Conservation (phyloP, 345 rosid genomes). For the Hibiscus tridactylites region DNA sequence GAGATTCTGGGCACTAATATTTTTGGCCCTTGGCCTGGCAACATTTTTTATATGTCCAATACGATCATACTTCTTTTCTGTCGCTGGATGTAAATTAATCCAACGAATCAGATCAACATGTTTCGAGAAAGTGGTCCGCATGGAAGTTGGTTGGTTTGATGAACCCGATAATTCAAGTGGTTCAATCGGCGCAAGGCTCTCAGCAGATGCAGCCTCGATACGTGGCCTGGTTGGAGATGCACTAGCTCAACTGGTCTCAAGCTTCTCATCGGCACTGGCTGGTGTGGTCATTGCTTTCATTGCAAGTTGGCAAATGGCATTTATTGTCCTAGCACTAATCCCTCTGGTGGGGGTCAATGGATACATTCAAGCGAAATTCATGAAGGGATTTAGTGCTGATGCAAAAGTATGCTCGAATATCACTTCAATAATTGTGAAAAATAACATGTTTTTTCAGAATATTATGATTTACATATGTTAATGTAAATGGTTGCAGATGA, state of each 20-base stretch:
- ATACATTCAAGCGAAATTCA: slow-evolving; percentile 47
- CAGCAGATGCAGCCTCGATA: slow-evolving; percentile 70
- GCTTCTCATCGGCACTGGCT: slow-evolving; percentile 42
- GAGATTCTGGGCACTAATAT: slow-evolving; percentile 60
- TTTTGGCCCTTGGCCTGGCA: slow-evolving; percentile 50
- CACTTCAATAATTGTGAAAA: neutral
- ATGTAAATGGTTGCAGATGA: slow-evolving; percentile 35
- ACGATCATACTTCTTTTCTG: slow-evolving; percentile 47
- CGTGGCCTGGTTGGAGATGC: slow-evolving; percentile 78
- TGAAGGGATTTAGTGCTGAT: slow-evolving; percentile 76
- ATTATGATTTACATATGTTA: neutral
- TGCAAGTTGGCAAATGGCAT: slow-evolving; percentile 62
- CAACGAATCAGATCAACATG: slow-evolving; percentile 59
- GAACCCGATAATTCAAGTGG: slow-evolving; percentile 78
- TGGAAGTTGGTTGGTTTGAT: slow-evolving; percentile 89
- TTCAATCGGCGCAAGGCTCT: slow-evolving; percentile 70
- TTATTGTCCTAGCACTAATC: slow-evolving; percentile 47
- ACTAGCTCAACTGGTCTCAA: slow-evolving; percentile 54
- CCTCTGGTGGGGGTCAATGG: slow-evolving; percentile 64
- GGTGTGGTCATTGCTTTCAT: slow-evolving; percentile 68
- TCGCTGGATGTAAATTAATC: slow-evolving; percentile 65
- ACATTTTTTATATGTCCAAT: slow-evolving; percentile 40
- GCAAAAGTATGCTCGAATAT: slow-evolving; percentile 47
- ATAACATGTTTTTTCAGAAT: neutral
- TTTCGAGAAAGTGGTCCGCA: slow-evolving; percentile 71